Percentiles rank a stretch among this genome's conserved stretches.
Evolutionary conservation across 495 filamentous ascomycete species (phyloP).

Genomic region (Collariella sp.): DNA sequence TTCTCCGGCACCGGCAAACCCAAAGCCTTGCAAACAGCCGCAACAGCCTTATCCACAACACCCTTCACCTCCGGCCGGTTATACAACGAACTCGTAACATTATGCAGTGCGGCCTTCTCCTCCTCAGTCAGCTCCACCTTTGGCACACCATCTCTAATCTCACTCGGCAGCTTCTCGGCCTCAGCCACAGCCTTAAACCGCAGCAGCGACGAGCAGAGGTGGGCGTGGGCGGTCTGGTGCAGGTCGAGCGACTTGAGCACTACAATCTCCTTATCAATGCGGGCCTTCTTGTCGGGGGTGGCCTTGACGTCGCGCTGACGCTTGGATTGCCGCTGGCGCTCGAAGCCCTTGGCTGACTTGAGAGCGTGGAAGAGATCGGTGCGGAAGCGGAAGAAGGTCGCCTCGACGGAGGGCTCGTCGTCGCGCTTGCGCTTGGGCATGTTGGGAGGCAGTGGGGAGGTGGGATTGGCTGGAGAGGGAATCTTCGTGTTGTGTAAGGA

Average conservation of each 20-base stretch:
- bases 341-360: slow-evolving; percentile 76
- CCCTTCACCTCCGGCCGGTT: slow-evolving; percentile 68
- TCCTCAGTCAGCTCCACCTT: slow-evolving; percentile 42
- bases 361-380: slow-evolving; percentile 57
- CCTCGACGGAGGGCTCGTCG: slow-evolving; percentile 33
- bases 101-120: slow-evolving; percentile 43
- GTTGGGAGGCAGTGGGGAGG: background rate
- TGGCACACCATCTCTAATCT: slow-evolving; percentile 41
- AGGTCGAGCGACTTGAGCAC: slow-evolving; percentile 69
- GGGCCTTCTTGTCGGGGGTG: slow-evolving; percentile 41
- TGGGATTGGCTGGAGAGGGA: background rate
- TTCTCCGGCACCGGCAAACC: slow-evolving; percentile 46
- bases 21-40: slow-evolving; percentile 52
- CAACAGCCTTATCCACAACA: slow-evolving; percentile 53
- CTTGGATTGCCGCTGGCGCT: slow-evolving; percentile 78
- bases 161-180: slow-evolving; percentile 37
- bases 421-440: slow-evolving; percentile 44
- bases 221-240: slow-evolving; percentile 51
- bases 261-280: slow-evolving; percentile 64
- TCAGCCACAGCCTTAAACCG: slow-evolving; percentile 62
- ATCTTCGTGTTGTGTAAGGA: slow-evolving; percentile 14
- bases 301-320: slow-evolving; percentile 57
- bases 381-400: slow-evolving; percentile 50
- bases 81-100: slow-evolving; percentile 74
- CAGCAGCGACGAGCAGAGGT: slow-evolving; percentile 67